These are phyloP conservation scores for Xylariaceae sp. DNA, from an alignment of 2,329 filamentous ascomycete genomes.

Conservation along the genomic window DNA sequence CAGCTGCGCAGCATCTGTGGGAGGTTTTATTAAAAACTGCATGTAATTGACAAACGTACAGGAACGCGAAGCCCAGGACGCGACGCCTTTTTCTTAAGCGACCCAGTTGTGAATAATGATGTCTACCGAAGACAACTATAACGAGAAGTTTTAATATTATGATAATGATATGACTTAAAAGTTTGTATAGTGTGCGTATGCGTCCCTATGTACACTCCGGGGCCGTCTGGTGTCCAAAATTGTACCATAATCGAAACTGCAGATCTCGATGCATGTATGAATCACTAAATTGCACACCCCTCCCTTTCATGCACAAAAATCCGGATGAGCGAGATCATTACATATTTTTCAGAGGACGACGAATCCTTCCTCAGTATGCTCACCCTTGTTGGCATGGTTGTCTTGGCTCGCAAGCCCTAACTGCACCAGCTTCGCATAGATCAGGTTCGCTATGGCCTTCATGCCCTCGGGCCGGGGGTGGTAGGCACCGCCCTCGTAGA, in stretches of 20 bases:
- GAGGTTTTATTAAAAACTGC: conserved; percentile 11
- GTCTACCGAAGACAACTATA: no score
- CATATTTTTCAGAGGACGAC: conserved; percentile 22
- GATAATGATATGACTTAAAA: no score
- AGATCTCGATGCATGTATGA: no score
- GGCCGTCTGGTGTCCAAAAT: not conserved
- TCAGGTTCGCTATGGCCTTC: conserved; percentile 36
- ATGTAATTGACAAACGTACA: conserved; percentile 1
- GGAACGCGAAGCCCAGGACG: no score
- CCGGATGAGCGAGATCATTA: not conserved
- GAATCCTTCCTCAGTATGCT: conserved; percentile 20
- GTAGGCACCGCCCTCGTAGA: conserved; percentile 35
- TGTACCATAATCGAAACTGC: no score
- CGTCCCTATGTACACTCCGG: conserved; percentile 4
- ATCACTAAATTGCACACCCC: conserved; percentile 17
- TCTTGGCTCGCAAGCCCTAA: conserved; percentile 28
- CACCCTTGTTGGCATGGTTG: conserved; percentile 11
- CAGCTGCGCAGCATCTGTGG: conserved; percentile 8
- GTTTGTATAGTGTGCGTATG: not conserved
- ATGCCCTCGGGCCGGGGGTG: conserved; percentile 41
- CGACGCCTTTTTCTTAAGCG: no score
- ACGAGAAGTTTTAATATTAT: no score
- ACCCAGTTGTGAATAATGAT: not conserved
- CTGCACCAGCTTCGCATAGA: conserved; percentile 34
- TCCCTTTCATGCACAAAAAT: not conserved